Conservation (phyloP, 768 basidiomycete genomes). For the Dendrothele bispora region DNA sequence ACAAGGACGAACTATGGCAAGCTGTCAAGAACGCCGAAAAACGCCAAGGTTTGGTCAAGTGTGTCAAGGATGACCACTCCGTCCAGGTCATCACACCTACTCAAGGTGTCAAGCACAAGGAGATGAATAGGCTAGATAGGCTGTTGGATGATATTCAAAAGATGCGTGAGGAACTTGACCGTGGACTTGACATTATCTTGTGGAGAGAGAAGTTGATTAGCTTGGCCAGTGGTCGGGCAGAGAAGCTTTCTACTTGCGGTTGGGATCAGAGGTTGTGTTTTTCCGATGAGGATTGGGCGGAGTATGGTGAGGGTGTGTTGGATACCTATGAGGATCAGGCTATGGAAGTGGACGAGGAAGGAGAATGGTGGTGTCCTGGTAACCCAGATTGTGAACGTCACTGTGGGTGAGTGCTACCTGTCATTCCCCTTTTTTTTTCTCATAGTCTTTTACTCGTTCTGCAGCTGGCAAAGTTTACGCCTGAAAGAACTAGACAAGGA, state of each 20-base stretch:
- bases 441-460: slow-evolving; percentile 2
- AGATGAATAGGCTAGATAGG: slow-evolving; percentile 51
- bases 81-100: slow-evolving; percentile 28
- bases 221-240: slow-evolving; percentile 66
- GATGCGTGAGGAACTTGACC: slow-evolving; percentile 64
- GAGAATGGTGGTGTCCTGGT: slow-evolving; percentile 78
- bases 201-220: slow-evolving; percentile 72
- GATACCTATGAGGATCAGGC: slow-evolving; percentile 64
- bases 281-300: slow-evolving; percentile 78
- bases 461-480: slow-evolving; percentile 85
- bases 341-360: slow-evolving; percentile 41
- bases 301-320: slow-evolving; percentile 63
- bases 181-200: slow-evolving; percentile 64
- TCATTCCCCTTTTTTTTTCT: slow-evolving; percentile 8
- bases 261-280: slow-evolving; percentile 87
- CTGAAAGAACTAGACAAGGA: slow-evolving; percentile 71
- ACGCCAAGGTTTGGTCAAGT: slow-evolving; percentile 68
- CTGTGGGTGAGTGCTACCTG: slow-evolving; percentile 54
- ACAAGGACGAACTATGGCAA: slow-evolving; percentile 69
- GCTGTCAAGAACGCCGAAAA: slow-evolving; percentile 68
- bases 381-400: slow-evolving; percentile 79
- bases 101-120: slow-evolving; percentile 54
- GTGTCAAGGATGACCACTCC: slow-evolving; percentile 29
- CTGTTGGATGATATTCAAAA: slow-evolving; percentile 58
- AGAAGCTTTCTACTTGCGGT: slow-evolving; percentile 71